A percentile compares a stretch with the other conserved stretches of the same genome.
These are phyloP conservation scores for Xylaria arbuscula DNA, from an alignment of 2,329 filamentous ascomycete species.

Conservation along the genomic window DNA sequence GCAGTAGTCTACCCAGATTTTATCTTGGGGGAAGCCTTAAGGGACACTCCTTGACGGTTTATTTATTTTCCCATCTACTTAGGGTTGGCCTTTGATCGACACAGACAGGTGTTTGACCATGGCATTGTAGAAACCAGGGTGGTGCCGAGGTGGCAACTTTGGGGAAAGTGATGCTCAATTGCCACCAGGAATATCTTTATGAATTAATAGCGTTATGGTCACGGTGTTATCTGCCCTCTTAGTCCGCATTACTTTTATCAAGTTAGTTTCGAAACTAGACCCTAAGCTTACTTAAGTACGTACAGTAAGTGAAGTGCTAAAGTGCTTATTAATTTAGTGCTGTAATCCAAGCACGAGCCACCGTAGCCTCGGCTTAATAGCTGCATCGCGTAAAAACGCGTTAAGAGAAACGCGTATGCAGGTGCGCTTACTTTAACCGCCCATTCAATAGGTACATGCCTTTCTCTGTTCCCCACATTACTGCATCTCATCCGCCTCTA, in stretches of 20 bases:
- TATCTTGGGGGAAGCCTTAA: too few relatives aligned
- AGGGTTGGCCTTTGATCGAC: too few relatives aligned
- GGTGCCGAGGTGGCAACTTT: too few relatives aligned
- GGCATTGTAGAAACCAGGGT: not conserved
- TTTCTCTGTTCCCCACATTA: not conserved
- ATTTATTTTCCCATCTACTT: too few relatives aligned
- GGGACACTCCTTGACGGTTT: too few relatives aligned
- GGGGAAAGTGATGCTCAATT: not conserved
- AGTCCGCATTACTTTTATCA: not conserved
- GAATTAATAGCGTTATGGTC: not conserved
- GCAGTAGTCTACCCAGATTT: too few relatives aligned
- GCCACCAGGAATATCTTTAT: not conserved
- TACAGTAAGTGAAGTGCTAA: too few relatives aligned
- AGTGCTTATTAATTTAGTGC: too few relatives aligned
- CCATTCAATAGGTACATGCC: conserved; percentile 1
- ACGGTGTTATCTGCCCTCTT: not conserved
- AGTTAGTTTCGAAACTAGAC: too few relatives aligned
- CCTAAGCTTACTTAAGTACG: too few relatives aligned
- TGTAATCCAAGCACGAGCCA: conserved; percentile 21
- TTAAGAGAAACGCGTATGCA: conserved; percentile 18
- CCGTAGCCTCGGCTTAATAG: conserved; percentile 17
- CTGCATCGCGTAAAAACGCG: conserved; percentile 38
- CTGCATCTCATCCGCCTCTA: conserved; percentile 20
- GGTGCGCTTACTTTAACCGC: not conserved
- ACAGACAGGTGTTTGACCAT: too few relatives aligned